Evolutionary conservation across 192 early-diverging fungal genomes (phyloP), one percentile per base, ranked within the genome.

Genomic region (Paraglomus brasilianum): DNA sequence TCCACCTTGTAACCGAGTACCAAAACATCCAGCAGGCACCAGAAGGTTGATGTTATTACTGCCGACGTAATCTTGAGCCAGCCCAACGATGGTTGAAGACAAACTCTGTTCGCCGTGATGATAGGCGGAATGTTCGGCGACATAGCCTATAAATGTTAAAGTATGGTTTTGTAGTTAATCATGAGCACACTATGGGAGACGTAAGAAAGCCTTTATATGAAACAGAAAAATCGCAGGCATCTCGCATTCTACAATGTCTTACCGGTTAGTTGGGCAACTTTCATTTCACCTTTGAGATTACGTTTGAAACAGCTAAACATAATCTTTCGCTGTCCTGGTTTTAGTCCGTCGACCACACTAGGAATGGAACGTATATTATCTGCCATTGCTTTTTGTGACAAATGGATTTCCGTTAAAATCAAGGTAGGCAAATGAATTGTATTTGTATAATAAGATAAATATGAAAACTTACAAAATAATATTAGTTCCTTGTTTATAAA

Each of bases 401-500:
- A n/a, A n/a, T n/a, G n/a, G n/a, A n/a, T n/a, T n/a, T n/a, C n/a
- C n/a, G n/a, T n/a, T n/a, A n/a, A n/a, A n/a, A n/a, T n/a, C n/a
- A n/a, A n/a, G n/a, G n/a, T n/a, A n/a, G n/a, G n/a, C n/a, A n/a
- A n/a, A n/a, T n/a, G n/a, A n/a, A n/a, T n/a, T n/a, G n/a, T n/a
- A n/a, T n/a, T n/a, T n/a, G n/a, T n/a, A n/a, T n/a, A n/a, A n/a
- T n/a, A n/a, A n/a, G n/a, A n/a, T n/a, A n/a, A n/a, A n/a, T n/a
- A n/a, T n/a, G n/a, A n/a, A n/a, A n/a, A n/a, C n/a, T n/a, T n/a
- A 30, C 92, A 93, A 76, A 96, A 99, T 10, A 95, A 79, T 60
- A 98, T 92, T 38, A 99, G 78, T 77, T 99, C 97, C 69, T 86
- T 86, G 75, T 97, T 97, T 75, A 99, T 91, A 76, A 99, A 99